phyloP scores from a whole-genome alignment of 805 yeast genomes.

The Lipomyces spencermartinsiae region DNA sequence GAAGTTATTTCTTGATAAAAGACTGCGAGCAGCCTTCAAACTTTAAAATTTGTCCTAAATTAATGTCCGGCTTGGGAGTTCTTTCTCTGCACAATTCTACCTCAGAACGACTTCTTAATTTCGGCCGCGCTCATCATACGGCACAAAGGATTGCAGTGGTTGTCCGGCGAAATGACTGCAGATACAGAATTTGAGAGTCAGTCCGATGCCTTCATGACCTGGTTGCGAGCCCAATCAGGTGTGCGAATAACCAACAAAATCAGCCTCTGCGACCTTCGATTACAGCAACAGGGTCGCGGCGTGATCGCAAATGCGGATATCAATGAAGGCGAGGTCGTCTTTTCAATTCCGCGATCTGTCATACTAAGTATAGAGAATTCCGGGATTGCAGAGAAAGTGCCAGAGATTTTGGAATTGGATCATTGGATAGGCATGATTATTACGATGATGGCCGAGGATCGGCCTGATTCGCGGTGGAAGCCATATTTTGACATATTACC shows the following conservation, averaged over 20 bases:
- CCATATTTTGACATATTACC: slow-evolving; percentile 79
- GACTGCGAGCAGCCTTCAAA: too few species aligned
- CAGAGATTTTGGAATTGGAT: slow-evolving; percentile 46
- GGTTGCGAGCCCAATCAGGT: slow-evolving; percentile 31
- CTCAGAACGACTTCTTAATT: too few species aligned
- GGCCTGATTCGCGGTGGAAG: slow-evolving; percentile 64
- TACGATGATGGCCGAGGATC: slow-evolving; percentile 66
- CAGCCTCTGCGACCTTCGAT: slow-evolving; percentile 64
- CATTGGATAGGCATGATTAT: slow-evolving; percentile 84
- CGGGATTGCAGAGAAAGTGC: slow-evolving; percentile 38
- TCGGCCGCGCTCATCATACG: neutral
- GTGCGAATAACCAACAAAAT: slow-evolving; percentile 60
- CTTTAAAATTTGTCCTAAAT: too few species aligned
- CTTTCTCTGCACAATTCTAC: too few species aligned
- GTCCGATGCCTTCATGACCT: slow-evolving; percentile 25
- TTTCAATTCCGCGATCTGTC: slow-evolving; percentile 67
- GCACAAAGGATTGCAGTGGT: neutral
- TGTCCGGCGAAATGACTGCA: neutral
- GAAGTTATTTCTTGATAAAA: too few species aligned
- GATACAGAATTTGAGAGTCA: slow-evolving; percentile 10
- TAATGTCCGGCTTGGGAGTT: too few species aligned
- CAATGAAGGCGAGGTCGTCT: slow-evolving; percentile 64
- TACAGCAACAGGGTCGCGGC: slow-evolving; percentile 75
- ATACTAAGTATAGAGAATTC: slow-evolving; percentile 66
- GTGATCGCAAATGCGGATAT: slow-evolving; percentile 70